Percentiles rank a stretch among this genome's conserved stretches.
Conservation (phyloP, 495 filamentous ascomycete genomes). For the Terfezia boudieri region DNA sequence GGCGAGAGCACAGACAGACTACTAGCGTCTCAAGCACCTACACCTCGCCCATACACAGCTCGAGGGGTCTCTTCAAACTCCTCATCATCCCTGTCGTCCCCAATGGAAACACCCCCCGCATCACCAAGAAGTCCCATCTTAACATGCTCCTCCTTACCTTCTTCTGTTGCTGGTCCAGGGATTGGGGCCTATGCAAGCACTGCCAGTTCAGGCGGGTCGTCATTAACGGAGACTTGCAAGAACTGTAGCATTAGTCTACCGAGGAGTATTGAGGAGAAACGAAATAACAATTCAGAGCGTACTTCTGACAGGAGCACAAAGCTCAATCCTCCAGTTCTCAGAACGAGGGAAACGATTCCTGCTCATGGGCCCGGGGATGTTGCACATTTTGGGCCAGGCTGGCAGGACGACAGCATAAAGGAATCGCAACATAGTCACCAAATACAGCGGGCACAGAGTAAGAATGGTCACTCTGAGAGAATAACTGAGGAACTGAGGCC, state of each 20-base stretch:
- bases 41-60: neutral
- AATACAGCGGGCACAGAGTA: constrained; percentile 8
- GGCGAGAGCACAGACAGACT: neutral
- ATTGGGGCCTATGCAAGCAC: constrained; percentile 20
- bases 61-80: constrained; percentile 25
- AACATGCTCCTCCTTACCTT: constrained; percentile 13
- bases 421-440: constrained; percentile 18
- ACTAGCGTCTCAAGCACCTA: neutral
- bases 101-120: constrained; percentile 30
- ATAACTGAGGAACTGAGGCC: constrained; percentile 8
- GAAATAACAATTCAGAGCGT: neutral
- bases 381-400: neutral
- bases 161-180: constrained; percentile 8
- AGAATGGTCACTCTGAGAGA: neutral
- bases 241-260: constrained; percentile 41
- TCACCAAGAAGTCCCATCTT: constrained; percentile 30
- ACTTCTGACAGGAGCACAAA: no score
- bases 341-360: constrained; percentile 11
- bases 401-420: neutral
- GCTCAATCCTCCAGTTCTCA: constrained; percentile 6
- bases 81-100: neutral
- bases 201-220: constrained; percentile 26
- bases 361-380: neutral
- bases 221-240: constrained; percentile 36
- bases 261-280: constrained; percentile 25